Evolutionary conservation across 2,329 filamentous ascomycete species (phyloP).

Genomic region (Cladophialophora bantiana): DNA sequence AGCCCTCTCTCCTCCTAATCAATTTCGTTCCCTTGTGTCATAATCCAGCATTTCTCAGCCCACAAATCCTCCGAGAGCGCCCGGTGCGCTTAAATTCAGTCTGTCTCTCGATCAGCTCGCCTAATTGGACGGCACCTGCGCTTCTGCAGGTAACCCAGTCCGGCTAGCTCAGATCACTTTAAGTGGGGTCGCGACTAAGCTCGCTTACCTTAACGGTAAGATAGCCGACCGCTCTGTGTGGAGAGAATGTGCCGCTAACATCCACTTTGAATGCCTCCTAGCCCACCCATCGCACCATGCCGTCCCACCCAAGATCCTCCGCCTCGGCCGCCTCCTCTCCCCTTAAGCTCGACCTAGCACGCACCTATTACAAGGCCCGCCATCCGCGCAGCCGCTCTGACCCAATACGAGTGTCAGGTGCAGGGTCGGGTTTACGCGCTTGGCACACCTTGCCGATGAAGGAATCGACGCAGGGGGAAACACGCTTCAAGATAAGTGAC

Average conservation of each 20-base stretch:
- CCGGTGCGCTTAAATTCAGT: neutral
- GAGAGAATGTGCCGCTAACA: too few relatives aligned
- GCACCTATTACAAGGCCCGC: too few relatives aligned
- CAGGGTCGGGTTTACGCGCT: neutral
- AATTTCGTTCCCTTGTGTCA: neutral
- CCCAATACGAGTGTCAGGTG: neutral
- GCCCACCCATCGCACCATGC: too few relatives aligned
- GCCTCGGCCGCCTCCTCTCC: too few relatives aligned
- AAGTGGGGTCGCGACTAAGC: too few relatives aligned
- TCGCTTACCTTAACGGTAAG: too few relatives aligned
- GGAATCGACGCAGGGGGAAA: neutral
- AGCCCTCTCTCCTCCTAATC: neutral
- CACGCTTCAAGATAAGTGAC: neutral
- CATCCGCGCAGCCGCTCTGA: too few relatives aligned
- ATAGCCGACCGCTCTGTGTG: too few relatives aligned
- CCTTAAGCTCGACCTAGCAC: too few relatives aligned
- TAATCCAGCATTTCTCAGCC: neutral
- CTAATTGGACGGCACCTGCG: neutral
- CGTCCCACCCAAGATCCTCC: too few relatives aligned
- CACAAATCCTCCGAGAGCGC: neutral
- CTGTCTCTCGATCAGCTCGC: neutral
- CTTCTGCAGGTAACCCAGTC: neutral
- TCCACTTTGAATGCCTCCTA: too few relatives aligned
- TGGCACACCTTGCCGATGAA: neutral
- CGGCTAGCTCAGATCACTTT: too few relatives aligned